phyloP scores from a whole-genome alignment of 768 basidiomycete species.

The Boletus bicolor region DNA sequence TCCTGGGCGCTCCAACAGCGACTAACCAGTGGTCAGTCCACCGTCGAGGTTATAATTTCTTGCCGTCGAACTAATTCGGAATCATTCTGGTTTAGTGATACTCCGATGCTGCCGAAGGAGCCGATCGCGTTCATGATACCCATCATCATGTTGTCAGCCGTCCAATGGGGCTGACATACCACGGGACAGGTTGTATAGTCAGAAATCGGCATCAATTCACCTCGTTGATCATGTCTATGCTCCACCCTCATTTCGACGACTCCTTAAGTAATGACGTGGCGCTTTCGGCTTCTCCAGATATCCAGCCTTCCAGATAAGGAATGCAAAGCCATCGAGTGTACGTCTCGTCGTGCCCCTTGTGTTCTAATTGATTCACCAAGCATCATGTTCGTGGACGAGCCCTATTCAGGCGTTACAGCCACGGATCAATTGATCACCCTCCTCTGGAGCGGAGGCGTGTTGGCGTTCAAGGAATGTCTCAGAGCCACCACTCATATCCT shows the following conservation, averaged over 20 bases:
- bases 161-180: slow-evolving; percentile 12
- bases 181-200: background rate
- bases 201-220: background rate
- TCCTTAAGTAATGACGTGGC: slow-evolving; percentile 12
- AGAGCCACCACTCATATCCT: slow-evolving; percentile 21
- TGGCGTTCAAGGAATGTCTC: slow-evolving; percentile 19
- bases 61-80: background rate
- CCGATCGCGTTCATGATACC: no score
- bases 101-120: background rate
- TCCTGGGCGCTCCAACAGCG: no score
- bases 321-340: slow-evolving; percentile 1
- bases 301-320: slow-evolving; percentile 1
- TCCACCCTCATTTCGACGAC: slow-evolving; percentile 21
- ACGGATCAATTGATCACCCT: background rate
- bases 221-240: background rate
- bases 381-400: slow-evolving; percentile 1
- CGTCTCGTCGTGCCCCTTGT: background rate
- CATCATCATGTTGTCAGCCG: slow-evolving; percentile 8
- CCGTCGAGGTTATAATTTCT: no score
- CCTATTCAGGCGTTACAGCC: background rate
- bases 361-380: background rate
- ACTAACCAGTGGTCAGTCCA: no score
- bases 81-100: background rate
- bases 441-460: background rate
- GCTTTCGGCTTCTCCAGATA: slow-evolving; percentile 18